phyloP scores from a whole-genome alignment of 2,329 filamentous ascomycete species.

The Lachnellula occidentalis region DNA sequence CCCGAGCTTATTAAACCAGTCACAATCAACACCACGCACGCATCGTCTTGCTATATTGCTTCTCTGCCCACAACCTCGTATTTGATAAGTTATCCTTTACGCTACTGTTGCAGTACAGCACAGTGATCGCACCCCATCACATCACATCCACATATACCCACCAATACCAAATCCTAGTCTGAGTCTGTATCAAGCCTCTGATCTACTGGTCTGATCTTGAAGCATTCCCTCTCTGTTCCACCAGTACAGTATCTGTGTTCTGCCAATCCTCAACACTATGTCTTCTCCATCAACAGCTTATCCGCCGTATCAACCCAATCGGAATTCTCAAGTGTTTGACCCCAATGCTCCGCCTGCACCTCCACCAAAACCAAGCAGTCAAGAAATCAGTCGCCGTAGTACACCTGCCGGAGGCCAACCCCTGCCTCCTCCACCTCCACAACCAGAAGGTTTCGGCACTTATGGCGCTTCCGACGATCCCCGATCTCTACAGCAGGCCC shows the following conservation, averaged over 20 bases:
- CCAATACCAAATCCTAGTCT: too few relatives aligned
- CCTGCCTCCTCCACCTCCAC: constrained; percentile 21
- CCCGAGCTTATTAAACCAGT: too few relatives aligned
- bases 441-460: constrained; percentile 17
- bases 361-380: constrained; percentile 66
- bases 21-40: too few relatives aligned
- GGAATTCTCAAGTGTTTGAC: constrained; percentile 35
- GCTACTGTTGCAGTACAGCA: not conserved
- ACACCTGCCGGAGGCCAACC: constrained; percentile 49
- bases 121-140: not conserved
- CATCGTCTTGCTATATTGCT: too few relatives aligned
- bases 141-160: not conserved
- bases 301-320: constrained; percentile 24
- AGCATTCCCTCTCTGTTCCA: not conserved
- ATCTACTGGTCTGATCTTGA: not conserved
- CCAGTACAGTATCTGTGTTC: not conserved
- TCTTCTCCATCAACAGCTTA: constrained; percentile 23
- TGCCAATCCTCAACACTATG: constrained; percentile 3
- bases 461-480: constrained; percentile 16
- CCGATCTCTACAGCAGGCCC: constrained; percentile 18
- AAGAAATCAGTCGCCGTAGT: constrained; percentile 61
- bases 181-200: not conserved
- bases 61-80: not conserved
- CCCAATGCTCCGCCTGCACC: constrained; percentile 58
- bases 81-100: not conserved